These are phyloP conservation scores for Cyclotella atomus DNA, from an alignment of 108 stramenopile genomes.

Conservation along the genomic window DNA sequence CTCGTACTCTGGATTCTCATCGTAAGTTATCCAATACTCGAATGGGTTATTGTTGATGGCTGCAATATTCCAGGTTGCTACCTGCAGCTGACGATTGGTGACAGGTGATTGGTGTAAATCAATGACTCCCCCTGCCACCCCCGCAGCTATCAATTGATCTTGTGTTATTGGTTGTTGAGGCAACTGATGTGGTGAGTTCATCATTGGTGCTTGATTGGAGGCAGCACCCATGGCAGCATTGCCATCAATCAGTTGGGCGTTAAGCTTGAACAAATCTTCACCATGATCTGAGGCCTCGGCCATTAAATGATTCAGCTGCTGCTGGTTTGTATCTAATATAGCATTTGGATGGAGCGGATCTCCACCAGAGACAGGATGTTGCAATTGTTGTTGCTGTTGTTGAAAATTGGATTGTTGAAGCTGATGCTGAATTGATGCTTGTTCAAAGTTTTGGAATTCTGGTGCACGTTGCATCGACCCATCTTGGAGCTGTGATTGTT, in stretches of 20 bases:
- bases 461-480: neutral
- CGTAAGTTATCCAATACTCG: constrained; percentile 85
- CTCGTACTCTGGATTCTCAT: constrained; percentile 84
- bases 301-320: neutral
- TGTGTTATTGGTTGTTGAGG: no score
- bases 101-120: no score
- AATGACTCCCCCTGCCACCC: no score
- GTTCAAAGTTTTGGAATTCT: constrained; percentile 2
- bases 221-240: neutral
- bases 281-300: constrained; percentile 2
- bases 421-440: neutral
- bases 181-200: no score
- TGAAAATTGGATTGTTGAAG: neutral
- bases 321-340: neutral
- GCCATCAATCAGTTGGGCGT: neutral
- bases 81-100: no score
- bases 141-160: no score
- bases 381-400: constrained; percentile 4
- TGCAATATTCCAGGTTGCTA: constrained; percentile 92
- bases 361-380: neutral
- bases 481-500: constrained; percentile 3
- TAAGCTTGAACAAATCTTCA: constrained; percentile 2
- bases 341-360: neutral
- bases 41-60: constrained; percentile 88
- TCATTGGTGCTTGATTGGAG: no score